These are phyloP conservation scores for Boletus rubroflammeus DNA, from an alignment of 768 basidiomycete species.

Conservation along the genomic window DNA sequence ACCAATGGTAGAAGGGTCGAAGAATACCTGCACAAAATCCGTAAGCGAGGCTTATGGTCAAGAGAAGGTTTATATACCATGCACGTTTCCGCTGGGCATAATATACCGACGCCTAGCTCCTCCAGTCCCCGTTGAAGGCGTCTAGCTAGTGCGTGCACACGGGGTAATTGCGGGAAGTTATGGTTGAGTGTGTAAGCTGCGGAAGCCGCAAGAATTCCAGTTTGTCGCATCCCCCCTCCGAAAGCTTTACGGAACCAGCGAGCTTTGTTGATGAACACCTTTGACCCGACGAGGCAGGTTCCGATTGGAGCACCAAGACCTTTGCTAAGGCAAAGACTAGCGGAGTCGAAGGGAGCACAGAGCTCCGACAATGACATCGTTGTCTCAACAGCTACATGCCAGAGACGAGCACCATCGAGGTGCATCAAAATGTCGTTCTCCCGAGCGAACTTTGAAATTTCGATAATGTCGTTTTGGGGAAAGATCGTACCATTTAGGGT, in stretches of 20 bases:
- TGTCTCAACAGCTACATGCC: constrained; percentile 89
- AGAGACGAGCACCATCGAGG: constrained; percentile 90
- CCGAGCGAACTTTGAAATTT: constrained; percentile 74
- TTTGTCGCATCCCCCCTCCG: constrained; percentile 95
- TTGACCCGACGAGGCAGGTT: constrained; percentile 79
- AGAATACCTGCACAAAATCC: constrained; percentile 59
- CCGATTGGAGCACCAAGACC: constrained; percentile 88
- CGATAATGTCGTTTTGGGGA: constrained; percentile 82
- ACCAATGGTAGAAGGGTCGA: constrained; percentile 71
- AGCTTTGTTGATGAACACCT: constrained; percentile 72
- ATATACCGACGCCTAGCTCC: constrained; percentile 69
- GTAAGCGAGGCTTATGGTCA: background rate
- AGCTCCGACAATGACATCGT: constrained; percentile 67
- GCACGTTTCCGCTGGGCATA: constrained; percentile 79
- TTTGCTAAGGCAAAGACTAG: constrained; percentile 94
- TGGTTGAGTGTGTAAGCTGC: constrained; percentile 84
- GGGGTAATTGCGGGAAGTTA: constrained; percentile 72
- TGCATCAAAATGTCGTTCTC: constrained; percentile 77
- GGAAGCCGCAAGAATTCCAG: constrained; percentile 76
- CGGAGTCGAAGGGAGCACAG: constrained; percentile 86
- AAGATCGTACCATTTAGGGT: constrained; percentile 90
- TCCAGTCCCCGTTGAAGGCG: constrained; percentile 67
- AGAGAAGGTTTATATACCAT: constrained; percentile 57
- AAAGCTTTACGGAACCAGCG: constrained; percentile 91
- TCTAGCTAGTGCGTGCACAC: constrained; percentile 72